Conservation (phyloP, 192 early-diverging fungal species). For the Funneliformis geosporum region DNA sequence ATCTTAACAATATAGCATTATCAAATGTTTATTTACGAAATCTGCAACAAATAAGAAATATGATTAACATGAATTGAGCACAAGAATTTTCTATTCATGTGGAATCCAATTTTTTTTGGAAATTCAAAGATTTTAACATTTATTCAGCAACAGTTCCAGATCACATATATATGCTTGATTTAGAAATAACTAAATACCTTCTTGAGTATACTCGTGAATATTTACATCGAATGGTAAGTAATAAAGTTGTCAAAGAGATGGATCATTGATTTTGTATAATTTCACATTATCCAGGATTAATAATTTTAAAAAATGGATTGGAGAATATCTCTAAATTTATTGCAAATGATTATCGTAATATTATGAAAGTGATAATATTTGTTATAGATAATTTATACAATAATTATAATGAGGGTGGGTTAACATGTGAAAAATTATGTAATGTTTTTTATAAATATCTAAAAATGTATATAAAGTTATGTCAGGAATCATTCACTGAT, state of each 20-base stretch:
- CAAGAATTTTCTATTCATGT: not conserved
- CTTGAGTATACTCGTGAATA: not conserved
- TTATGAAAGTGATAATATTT: not conserved
- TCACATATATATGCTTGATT: not conserved
- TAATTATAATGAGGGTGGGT: not conserved
- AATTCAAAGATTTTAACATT: slow-evolving; percentile 1
- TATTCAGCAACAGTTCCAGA: not conserved
- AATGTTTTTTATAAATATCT: not conserved
- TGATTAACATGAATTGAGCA: not conserved
- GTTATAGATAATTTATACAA: not conserved
- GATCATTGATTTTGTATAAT: not conserved
- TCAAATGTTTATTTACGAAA: not conserved
- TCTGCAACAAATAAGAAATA: not conserved
- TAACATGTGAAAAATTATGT: not conserved
- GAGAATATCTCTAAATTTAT: not conserved
- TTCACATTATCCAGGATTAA: not conserved
- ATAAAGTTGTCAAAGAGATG: not conserved
- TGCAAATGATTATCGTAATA: not conserved
- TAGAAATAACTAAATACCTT: not conserved
- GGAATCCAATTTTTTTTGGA: not conserved
- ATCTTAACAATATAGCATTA: not conserved
- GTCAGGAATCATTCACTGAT: not conserved
- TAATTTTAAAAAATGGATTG: not conserved
- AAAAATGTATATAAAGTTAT: not conserved
- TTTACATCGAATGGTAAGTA: not conserved